Percentiles rank a stretch among this genome's conserved stretches.
Conservation (phyloP, 495 filamentous ascomycete species). For the Elasticomyces elasticus region DNA sequence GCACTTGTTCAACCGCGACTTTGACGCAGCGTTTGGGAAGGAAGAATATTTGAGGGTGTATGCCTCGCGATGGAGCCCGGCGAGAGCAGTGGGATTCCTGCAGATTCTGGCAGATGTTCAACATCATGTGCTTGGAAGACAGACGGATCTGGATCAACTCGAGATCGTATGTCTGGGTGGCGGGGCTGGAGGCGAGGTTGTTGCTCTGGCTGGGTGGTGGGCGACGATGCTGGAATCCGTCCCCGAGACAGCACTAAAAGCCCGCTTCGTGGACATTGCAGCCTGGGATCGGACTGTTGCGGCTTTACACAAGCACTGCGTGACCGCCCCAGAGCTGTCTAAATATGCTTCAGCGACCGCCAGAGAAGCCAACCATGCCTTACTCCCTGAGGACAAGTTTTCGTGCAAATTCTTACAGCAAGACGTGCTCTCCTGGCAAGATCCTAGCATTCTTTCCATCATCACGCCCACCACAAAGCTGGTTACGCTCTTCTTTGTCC, state of each 20-base stretch:
- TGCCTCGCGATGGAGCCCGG: slow-evolving; percentile 76
- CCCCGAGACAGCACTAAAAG: slow-evolving; percentile 31
- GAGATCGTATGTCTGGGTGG: slow-evolving; percentile 66
- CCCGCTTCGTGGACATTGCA: slow-evolving; percentile 70
- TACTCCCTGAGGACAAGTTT: slow-evolving; percentile 33
- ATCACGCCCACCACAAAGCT: slow-evolving; percentile 39
- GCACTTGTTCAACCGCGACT: slow-evolving; percentile 77
- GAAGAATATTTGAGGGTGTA: slow-evolving; percentile 65
- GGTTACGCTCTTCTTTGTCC: slow-evolving; percentile 81
- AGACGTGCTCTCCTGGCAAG: slow-evolving; percentile 50
- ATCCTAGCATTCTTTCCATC: slow-evolving; percentile 34
- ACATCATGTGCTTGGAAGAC: slow-evolving; percentile 27
- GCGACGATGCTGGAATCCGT: background rate
- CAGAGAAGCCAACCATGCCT: slow-evolving; percentile 35
- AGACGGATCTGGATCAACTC: background rate
- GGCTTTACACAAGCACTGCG: slow-evolving; percentile 41
- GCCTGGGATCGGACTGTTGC: slow-evolving; percentile 57
- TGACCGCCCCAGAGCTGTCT: slow-evolving; percentile 39
- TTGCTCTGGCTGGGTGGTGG: slow-evolving; percentile 60
- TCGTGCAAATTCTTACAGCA: slow-evolving; percentile 44
- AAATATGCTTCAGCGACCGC: slow-evolving; percentile 47
- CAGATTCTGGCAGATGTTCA: slow-evolving; percentile 45
- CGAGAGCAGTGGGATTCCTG: slow-evolving; percentile 68
- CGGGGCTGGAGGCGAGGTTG: slow-evolving; percentile 75
- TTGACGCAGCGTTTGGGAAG: slow-evolving; percentile 63